Conservation (phyloP, 2,329 filamentous ascomycete genomes). For the Cordyceps militaris region DNA sequence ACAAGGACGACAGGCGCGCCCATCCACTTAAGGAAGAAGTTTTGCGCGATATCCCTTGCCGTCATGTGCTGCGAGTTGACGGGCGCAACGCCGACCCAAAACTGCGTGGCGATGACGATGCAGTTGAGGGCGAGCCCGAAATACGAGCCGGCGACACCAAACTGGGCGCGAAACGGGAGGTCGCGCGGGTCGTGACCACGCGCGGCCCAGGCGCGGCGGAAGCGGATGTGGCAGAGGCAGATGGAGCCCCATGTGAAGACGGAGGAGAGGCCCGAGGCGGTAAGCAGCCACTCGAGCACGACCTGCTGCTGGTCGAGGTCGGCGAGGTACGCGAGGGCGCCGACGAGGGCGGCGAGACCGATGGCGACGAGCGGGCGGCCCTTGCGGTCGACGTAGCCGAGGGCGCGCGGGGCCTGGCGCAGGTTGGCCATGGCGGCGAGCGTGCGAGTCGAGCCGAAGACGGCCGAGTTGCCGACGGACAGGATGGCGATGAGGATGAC, state of each 20-base stretch:
- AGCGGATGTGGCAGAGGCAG: slow-evolving; percentile 57
- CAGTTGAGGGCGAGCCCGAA: slow-evolving; percentile 66
- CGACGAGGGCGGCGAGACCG: slow-evolving; percentile 51
- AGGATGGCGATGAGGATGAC: slow-evolving; percentile 82
- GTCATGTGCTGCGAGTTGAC: slow-evolving; percentile 44
- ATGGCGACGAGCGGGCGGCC: slow-evolving; percentile 69
- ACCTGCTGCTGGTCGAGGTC: slow-evolving; percentile 48
- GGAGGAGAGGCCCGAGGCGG: slow-evolving; percentile 57
- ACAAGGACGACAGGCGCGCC: slow-evolving; percentile 55
- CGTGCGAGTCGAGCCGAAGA: slow-evolving; percentile 78
- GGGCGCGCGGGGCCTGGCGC: slow-evolving; percentile 62
- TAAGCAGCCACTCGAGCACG: slow-evolving; percentile 69
- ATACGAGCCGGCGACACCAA: slow-evolving; percentile 68
- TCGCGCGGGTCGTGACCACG: slow-evolving; percentile 61
- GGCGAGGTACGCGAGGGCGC: slow-evolving; percentile 65
- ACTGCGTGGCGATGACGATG: slow-evolving; percentile 67
- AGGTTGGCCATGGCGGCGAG: slow-evolving; percentile 78
- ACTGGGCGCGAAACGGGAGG: slow-evolving; percentile 67
- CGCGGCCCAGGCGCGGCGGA: slow-evolving; percentile 50
- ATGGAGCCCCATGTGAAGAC: slow-evolving; percentile 65
- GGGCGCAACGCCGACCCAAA: slow-evolving; percentile 72
- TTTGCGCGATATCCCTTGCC: slow-evolving; percentile 39
- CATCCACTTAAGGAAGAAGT: slow-evolving; percentile 62
- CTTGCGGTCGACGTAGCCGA: slow-evolving; percentile 68
- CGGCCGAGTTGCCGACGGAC: slow-evolving; percentile 75